Percentiles rank a stretch among this genome's conserved stretches.
phyloP scores from a whole-genome alignment of 1,284 basidiomycete genomes.

The Apiotrichum siamense region DNA sequence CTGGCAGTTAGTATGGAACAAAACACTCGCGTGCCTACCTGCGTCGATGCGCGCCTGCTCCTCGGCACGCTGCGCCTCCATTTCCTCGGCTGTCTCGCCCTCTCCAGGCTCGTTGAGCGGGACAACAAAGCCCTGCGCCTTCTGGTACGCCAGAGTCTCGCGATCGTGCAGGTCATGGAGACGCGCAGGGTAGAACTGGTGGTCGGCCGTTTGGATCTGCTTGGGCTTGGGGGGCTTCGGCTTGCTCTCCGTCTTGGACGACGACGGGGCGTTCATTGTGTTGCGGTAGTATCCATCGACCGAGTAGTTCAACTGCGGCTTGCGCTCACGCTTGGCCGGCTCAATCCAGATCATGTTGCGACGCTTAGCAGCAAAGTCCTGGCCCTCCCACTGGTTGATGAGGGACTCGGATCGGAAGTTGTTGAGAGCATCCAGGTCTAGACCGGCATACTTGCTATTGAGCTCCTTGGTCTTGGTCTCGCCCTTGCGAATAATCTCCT shows the following conservation, averaged over 20 bases:
- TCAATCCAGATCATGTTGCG: constrained; percentile 71
- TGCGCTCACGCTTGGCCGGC: constrained; percentile 90
- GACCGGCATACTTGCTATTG: constrained; percentile 84
- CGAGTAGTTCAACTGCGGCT: constrained; percentile 81
- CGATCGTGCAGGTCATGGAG: constrained; percentile 80
- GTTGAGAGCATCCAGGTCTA: constrained; percentile 90
- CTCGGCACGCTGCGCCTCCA: constrained; percentile 71
- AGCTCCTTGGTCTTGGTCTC: constrained; percentile 86
- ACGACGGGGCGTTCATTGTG: constrained; percentile 65
- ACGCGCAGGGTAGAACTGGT: constrained; percentile 90
- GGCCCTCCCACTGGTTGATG: constrained; percentile 92
- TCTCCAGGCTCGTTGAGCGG: constrained; percentile 63
- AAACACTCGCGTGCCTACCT: constrained; percentile 49
- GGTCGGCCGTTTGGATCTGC: constrained; percentile 83
- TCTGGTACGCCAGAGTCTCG: constrained; percentile 72
- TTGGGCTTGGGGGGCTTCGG: too few species aligned
- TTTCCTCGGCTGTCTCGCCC: constrained; percentile 68
- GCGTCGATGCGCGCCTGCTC: constrained; percentile 84
- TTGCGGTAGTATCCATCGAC: constrained; percentile 94
- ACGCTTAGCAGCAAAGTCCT: constrained; percentile 70
- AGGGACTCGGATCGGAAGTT: constrained; percentile 90
- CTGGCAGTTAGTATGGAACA: constrained; percentile 46
- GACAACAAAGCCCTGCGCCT: constrained; percentile 65
- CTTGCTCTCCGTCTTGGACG: constrained; percentile 67
- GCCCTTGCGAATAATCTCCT: constrained; percentile 84